These are phyloP conservation scores for Annona cherimola DNA, from an alignment of 164 flowering plant genomes.

Conservation along the genomic window DNA sequence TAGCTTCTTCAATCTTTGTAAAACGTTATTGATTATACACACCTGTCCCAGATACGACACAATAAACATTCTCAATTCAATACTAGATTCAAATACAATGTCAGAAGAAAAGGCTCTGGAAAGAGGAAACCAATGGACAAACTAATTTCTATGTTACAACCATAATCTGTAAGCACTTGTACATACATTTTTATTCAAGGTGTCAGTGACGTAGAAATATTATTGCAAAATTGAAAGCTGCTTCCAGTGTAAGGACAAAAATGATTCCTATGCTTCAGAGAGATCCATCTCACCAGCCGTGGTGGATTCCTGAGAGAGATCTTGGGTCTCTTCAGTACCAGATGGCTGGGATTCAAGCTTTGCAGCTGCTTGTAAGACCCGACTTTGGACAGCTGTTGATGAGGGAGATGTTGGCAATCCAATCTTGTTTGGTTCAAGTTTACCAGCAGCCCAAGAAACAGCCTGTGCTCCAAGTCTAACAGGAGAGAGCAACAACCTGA, in stretches of 20 bases:
- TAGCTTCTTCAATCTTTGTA: no score
- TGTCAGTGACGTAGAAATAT: not conserved
- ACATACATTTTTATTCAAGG: not conserved
- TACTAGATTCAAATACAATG: not conserved
- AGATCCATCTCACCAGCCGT: constrained; percentile 44
- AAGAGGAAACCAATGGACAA: not conserved
- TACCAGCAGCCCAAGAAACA: constrained; percentile 70
- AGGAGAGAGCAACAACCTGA: constrained; percentile 61
- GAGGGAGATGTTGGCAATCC: constrained; percentile 82
- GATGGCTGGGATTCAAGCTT: constrained; percentile 89
- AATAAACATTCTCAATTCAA: no score
- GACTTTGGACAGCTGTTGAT: constrained; percentile 66
- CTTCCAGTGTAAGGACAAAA: not conserved
- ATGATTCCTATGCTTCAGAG: constrained; percentile 34
- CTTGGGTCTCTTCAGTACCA: constrained; percentile 47
- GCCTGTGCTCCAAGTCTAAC: constrained; percentile 73
- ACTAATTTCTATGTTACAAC: not conserved
- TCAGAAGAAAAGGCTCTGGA: not conserved
- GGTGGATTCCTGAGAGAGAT: constrained; percentile 28
- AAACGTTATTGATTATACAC: no score
- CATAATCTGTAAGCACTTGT: not conserved
- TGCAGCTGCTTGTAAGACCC: constrained; percentile 94
- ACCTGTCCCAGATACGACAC: no score
- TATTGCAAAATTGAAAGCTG: not conserved
- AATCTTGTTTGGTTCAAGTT: constrained; percentile 55